Conservation (phyloP, 805 yeast genomes). For the Starmerella floris region DNA sequence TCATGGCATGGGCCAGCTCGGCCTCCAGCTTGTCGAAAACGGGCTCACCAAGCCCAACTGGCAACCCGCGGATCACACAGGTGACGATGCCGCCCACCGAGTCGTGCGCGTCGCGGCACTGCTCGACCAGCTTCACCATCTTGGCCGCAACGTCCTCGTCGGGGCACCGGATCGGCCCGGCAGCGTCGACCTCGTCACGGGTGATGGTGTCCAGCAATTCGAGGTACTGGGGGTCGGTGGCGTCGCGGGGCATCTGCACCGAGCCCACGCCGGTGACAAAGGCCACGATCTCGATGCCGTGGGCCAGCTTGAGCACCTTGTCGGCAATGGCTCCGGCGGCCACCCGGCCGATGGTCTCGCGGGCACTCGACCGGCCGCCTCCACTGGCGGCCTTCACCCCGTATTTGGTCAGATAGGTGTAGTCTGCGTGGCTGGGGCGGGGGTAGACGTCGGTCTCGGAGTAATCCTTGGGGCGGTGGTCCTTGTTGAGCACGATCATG, state of each 20-base stretch:
- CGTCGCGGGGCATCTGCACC: slow-evolving; percentile 61
- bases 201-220: slow-evolving; percentile 61
- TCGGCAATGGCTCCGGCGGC: slow-evolving; percentile 99
- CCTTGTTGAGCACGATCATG: slow-evolving; percentile 84
- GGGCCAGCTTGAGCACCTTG: slow-evolving; percentile 62
- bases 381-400: slow-evolving; percentile 91
- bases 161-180: slow-evolving; percentile 92
- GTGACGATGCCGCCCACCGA: slow-evolving; percentile 98
- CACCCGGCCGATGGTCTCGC: slow-evolving; percentile 97
- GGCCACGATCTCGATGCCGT: slow-evolving; percentile 86
- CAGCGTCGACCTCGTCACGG: slow-evolving; percentile 73
- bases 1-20: slow-evolving; percentile 89
- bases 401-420: slow-evolving; percentile 79
- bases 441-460: slow-evolving; percentile 90
- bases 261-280: slow-evolving; percentile 89
- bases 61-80: slow-evolving; percentile 87
- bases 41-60: slow-evolving; percentile 96
- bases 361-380: slow-evolving; percentile 93
- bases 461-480: slow-evolving; percentile 94
- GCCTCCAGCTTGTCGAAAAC: slow-evolving; percentile 96
- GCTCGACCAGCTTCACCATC: slow-evolving; percentile 80
- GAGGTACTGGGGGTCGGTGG: slow-evolving; percentile 50
- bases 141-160: slow-evolving; percentile 52
- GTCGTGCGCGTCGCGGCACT: slow-evolving; percentile 72
- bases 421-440: slow-evolving; percentile 96